phyloP scores from a whole-genome alignment of 345 rosid genomes.

The Melaleuca alternifolia region DNA sequence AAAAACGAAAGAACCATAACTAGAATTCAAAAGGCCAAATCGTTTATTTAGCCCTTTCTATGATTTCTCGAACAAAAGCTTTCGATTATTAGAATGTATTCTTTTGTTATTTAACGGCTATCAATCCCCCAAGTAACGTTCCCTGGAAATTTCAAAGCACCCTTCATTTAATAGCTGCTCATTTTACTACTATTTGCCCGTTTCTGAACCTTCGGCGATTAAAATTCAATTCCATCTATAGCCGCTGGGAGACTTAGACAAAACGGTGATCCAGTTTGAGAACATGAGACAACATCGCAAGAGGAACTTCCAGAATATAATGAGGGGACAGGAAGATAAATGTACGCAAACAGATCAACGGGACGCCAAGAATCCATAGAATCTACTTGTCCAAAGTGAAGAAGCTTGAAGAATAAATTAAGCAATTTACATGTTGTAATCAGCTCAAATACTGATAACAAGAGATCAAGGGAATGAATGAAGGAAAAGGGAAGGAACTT shows the following conservation, averaged over 20 bases:
- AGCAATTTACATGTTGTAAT: conserved; percentile 23
- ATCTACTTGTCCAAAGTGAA: neutral
- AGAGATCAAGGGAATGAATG: neutral
- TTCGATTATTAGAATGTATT: neutral
- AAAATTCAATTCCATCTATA: neutral
- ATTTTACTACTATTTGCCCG: neutral
- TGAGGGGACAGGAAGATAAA: neutral
- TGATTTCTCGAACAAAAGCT: neutral
- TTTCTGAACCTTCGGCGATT: neutral
- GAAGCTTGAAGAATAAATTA: conserved; percentile 6
- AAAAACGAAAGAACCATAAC: neutral
- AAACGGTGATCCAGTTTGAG: neutral
- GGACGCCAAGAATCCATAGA: neutral
- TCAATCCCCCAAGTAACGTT: neutral
- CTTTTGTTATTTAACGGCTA: neutral
- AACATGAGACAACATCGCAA: neutral
- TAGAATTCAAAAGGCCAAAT: neutral
- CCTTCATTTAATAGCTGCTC: neutral
- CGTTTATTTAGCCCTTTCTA: neutral
- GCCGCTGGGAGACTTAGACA: neutral
- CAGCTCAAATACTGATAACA: neutral
- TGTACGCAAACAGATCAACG: neutral
- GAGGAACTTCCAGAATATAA: neutral
- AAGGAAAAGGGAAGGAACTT: conserved; percentile 1
- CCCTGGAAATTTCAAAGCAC: neutral